Base-by-base conservation (phyloP, 495 filamentous ascomycete genomes). In the Neurospora sp. region DNA sequence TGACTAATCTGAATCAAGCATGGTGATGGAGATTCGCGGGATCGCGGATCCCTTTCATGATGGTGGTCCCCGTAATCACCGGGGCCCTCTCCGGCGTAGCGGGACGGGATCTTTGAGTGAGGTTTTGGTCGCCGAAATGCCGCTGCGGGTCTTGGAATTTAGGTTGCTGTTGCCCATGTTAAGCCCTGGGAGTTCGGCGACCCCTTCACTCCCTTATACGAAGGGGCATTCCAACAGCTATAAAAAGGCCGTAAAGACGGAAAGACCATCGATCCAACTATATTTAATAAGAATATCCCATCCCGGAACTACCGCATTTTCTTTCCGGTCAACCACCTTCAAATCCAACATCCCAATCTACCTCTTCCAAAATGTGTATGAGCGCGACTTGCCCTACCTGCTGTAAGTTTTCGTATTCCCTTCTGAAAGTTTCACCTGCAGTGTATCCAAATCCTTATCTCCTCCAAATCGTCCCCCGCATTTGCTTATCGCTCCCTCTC, bases 311-410 rank as follows among this genome's bases (percentile, higher is more conserved):
- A 46, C 23, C 39, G n/a, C 9, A 54, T 31, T 31, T 27, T 35
- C n/a, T 23, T 44, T 44, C 42, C 18, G 42, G 18, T n/a, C 42
- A 44, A 39, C n/a, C 35, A 44, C 5, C 20, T 0, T 18, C 6
- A 35, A 69, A 70, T 37, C 9, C 40, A 23, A 11, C 72, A 38
- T 42, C 11, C 49, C 12, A 73, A 60, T 7, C 66, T 37, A 54
- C 23, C 60, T 38, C 41, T 70, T 35, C 14, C 73, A 81, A 72
- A 11, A 84, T 85, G 83, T 85, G 83, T 76, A 81, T 78, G 76
- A 74, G 78, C 37, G 79, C 82, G 38, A 80, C 79, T 27, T 85
- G 83, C 74, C 71, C 81, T 23, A 82, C 78, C 35, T 84, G 83
- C 79, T 78, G 83, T 84, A 76, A 74, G 82, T 77, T 14, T 42